Percentiles rank a stretch among this genome's conserved stretches.
phyloP scores from a whole-genome alignment of 352 stramenopile species.

The Pythium oligandrum region DNA sequence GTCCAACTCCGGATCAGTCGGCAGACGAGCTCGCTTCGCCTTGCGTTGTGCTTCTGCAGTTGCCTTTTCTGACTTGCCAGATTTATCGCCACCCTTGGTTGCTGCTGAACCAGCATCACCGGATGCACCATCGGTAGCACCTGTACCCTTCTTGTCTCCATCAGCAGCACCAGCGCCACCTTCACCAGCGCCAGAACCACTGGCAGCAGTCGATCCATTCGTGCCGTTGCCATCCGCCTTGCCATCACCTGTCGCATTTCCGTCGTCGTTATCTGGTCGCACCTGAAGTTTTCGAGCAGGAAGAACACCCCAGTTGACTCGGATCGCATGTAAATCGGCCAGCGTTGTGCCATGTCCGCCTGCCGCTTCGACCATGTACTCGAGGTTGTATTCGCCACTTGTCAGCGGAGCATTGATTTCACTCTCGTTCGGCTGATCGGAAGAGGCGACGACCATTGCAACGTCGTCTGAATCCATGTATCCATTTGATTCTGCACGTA shows the following conservation, averaged over 20 bases:
- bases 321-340: slow-evolving; percentile 64
- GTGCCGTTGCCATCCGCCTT: slow-evolving; percentile 11
- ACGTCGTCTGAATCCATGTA: slow-evolving; percentile 62
- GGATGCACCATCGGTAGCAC: slow-evolving; percentile 12
- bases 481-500: slow-evolving; percentile 24
- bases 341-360: slow-evolving; percentile 35
- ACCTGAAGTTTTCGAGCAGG: slow-evolving; percentile 46
- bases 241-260: slow-evolving; percentile 12
- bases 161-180: slow-evolving; percentile 15
- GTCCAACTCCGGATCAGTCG: slow-evolving; percentile 24
- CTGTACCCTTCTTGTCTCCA: slow-evolving; percentile 39
- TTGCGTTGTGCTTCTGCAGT: slow-evolving; percentile 36
- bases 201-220: slow-evolving; percentile 22
- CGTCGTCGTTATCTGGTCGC: slow-evolving; percentile 16
- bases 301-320: slow-evolving; percentile 67
- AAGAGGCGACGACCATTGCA: slow-evolving; percentile 38
- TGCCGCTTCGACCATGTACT: slow-evolving; percentile 64
- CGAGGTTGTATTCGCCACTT: slow-evolving; percentile 59
- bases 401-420: slow-evolving; percentile 59
- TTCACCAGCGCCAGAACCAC: slow-evolving; percentile 11
- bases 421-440: slow-evolving; percentile 59
- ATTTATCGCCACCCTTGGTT: slow-evolving; percentile 38
- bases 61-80: slow-evolving; percentile 13
- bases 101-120: slow-evolving; percentile 4
- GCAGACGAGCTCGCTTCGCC: slow-evolving; percentile 48